These are phyloP conservation scores for Solanum dulcamara DNA, from an alignment of 257 asterid genomes.

Conservation along the genomic window DNA sequence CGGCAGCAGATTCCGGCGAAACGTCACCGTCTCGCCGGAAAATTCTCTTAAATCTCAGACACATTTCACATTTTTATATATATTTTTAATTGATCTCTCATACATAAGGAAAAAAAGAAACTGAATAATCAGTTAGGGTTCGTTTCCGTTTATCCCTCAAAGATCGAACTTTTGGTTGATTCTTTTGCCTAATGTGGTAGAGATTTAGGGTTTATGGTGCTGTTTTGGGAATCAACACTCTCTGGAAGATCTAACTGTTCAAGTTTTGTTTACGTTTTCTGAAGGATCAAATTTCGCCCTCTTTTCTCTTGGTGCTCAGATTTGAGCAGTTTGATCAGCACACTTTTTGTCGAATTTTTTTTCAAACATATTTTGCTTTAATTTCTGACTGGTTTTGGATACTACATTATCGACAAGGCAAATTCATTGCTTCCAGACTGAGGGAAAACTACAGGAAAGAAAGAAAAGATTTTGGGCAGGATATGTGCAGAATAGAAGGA, in stretches of 20 bases:
- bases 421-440: neutral
- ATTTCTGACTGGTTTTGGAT: slow-evolving; percentile 1
- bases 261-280: neutral
- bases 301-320: neutral
- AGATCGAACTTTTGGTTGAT: slow-evolving; percentile 1
- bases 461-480: slow-evolving; percentile 14
- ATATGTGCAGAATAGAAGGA: slow-evolving; percentile 47
- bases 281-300: neutral
- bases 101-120: neutral
- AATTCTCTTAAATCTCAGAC: slow-evolving; percentile 2
- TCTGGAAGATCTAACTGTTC: neutral
- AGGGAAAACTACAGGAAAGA: neutral
- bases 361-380: neutral
- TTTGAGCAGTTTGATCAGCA: neutral
- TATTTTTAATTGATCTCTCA: neutral
- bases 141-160: neutral
- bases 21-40: neutral
- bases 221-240: neutral
- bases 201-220: neutral
- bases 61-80: neutral
- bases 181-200: neutral
- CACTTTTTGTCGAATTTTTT: neutral
- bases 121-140: neutral
- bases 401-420: neutral
- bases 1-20: slow-evolving; percentile 21